Evolutionary conservation across 805 yeast species (phyloP).

Genomic region (Candida chilensis): DNA sequence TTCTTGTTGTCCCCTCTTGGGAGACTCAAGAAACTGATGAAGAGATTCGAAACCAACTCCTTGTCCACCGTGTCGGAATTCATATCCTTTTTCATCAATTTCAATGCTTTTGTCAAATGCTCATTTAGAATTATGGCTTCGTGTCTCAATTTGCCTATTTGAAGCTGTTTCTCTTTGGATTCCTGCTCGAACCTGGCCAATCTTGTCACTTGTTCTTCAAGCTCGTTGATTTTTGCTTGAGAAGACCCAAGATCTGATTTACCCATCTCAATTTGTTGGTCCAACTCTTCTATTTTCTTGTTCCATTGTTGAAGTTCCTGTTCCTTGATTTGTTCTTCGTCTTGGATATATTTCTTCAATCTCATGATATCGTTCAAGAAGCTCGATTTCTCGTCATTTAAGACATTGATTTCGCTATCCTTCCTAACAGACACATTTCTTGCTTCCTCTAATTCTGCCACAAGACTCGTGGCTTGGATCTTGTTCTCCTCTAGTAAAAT

Average conservation of each 20-base stretch:
- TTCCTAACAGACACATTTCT: not conserved
- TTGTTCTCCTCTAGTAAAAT: constrained; percentile 9
- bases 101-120: constrained; percentile 87
- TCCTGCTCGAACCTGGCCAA: constrained; percentile 51
- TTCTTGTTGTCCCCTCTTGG: constrained; percentile 94
- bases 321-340: constrained; percentile 8
- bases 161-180: constrained; percentile 48
- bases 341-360: constrained; percentile 8
- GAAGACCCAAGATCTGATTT: constrained; percentile 1
- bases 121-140: constrained; percentile 92
- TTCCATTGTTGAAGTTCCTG: constrained; percentile 11
- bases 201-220: constrained; percentile 11
- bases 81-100: constrained; percentile 71
- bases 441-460: constrained; percentile 12
- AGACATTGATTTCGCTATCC: constrained; percentile 3
- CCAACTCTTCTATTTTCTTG: constrained; percentile 10
- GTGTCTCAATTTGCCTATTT: constrained; percentile 86
- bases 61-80: constrained; percentile 75
- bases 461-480: constrained; percentile 20
- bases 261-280: constrained; percentile 7
- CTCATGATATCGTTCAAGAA: not conserved
- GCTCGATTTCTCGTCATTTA: not conserved
- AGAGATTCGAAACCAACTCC: constrained; percentile 78
- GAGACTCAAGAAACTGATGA: constrained; percentile 75
- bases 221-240: constrained; percentile 10